These are phyloP conservation scores for Fomitopsis palustris DNA, from an alignment of 1,284 basidiomycete species.

Conservation along the genomic window DNA sequence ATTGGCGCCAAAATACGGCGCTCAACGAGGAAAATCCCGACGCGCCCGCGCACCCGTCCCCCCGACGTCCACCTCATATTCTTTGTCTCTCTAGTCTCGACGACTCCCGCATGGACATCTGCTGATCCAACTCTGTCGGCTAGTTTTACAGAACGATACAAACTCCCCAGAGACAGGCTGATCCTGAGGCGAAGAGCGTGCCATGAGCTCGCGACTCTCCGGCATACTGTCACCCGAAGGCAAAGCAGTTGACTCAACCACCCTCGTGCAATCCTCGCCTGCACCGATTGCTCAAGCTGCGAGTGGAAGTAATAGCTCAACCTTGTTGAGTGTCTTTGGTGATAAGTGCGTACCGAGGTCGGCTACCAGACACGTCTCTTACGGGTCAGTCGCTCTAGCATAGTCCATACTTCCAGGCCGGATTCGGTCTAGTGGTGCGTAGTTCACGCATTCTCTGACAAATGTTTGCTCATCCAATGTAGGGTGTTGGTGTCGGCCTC, in stretches of 20 bases:
- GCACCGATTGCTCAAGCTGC: neutral
- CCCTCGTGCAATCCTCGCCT: neutral
- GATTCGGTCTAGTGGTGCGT: constrained; percentile 91
- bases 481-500: constrained; percentile 87
- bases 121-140: no score
- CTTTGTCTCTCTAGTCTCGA: no score
- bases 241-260: neutral
- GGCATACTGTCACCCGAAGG: neutral
- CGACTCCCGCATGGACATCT: no score
- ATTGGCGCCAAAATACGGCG: neutral
- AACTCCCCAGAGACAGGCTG: no score
- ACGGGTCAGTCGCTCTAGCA: constrained; percentile 21
- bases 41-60: no score
- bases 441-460: neutral
- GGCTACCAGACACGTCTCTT: neutral
- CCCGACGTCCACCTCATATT: no score
- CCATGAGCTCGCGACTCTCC: neutral
- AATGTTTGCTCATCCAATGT: constrained; percentile 2
- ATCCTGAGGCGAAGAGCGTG: neutral
- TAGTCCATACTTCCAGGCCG: constrained; percentile 95
- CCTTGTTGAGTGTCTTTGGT: constrained; percentile 16
- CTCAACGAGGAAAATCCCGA: neutral
- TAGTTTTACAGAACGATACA: no score
- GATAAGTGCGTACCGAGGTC: constrained; percentile 17
- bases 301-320: constrained; percentile 5